Conservation (phyloP, 2,329 filamentous ascomycete genomes). For the Xylariaceae sp. region DNA sequence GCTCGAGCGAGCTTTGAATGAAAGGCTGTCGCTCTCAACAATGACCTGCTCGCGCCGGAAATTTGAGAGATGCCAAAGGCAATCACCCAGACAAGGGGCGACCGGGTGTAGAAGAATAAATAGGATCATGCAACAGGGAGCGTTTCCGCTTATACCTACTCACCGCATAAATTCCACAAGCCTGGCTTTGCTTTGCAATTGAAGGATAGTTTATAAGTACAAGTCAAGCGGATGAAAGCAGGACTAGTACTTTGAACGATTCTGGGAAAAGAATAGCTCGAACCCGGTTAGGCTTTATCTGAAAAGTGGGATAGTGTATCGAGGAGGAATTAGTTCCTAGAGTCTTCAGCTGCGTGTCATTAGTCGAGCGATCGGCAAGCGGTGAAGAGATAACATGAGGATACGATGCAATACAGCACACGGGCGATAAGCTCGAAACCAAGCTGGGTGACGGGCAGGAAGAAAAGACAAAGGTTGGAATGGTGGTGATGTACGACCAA, state of each 20-base stretch:
- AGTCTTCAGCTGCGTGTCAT: neutral
- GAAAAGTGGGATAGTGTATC: too few species aligned
- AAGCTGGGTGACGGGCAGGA: neutral
- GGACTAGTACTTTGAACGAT: neutral
- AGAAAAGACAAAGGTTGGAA: neutral
- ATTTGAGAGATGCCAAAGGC: too few species aligned
- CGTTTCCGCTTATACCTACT: constrained; percentile 4
- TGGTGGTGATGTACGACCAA: too few species aligned
- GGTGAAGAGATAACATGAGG: constrained; percentile 13
- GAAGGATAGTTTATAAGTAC: neutral
- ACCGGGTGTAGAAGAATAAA: neutral
- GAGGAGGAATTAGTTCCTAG: too few species aligned
- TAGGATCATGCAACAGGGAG: neutral
- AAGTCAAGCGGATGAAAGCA: neutral
- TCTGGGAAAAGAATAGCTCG: too few species aligned
- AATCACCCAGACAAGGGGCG: neutral
- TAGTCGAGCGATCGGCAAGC: constrained; percentile 1
- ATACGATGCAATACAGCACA: neutral
- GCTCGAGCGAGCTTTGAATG: too few species aligned
- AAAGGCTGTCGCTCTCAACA: too few species aligned
- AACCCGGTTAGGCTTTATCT: too few species aligned
- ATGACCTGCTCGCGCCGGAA: too few species aligned
- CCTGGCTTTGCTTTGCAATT: neutral
- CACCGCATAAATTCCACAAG: constrained; percentile 24
- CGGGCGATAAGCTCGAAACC: neutral